phyloP scores from a whole-genome alignment of 225 moss, liverwort and hornwort species.

The Sphagnum tenellum region DNA sequence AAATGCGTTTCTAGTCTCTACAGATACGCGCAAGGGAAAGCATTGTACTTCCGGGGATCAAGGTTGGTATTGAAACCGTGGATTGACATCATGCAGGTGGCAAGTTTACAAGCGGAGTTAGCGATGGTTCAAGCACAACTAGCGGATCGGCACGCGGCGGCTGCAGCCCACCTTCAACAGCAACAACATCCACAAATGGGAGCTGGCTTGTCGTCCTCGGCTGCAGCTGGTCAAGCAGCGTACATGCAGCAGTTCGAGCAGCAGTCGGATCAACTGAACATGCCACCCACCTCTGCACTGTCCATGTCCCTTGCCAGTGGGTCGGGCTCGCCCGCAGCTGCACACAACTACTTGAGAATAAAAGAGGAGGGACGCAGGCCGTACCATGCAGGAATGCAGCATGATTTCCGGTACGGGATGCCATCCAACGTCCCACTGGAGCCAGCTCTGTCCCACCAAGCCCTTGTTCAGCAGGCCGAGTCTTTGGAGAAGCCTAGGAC shows the following conservation, averaged over 20 bases:
- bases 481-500: conserved; percentile 35
- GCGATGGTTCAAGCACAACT: conserved; percentile 60
- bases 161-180: conserved; percentile 40
- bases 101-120: conserved; percentile 49
- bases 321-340: conserved; percentile 16
- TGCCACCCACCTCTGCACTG: conserved; percentile 31
- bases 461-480: conserved; percentile 29
- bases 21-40: too few species aligned
- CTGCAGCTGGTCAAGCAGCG: conserved; percentile 34
- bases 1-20: too few species aligned
- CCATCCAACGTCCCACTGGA: conserved; percentile 31
- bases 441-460: conserved; percentile 5
- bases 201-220: conserved; percentile 16
- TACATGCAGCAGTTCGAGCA: conserved; percentile 56
- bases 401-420: conserved; percentile 33
- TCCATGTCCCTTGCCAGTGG: conserved; percentile 53
- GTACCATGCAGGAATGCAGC: conserved; percentile 23
- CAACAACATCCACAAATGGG: conserved; percentile 30
- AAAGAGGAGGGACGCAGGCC: conserved; percentile 54
- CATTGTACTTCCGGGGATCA: too few species aligned
- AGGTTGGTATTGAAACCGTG: not conserved
- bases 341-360: conserved; percentile 32
- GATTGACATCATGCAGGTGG: conserved; percentile 22
- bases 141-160: conserved; percentile 35
- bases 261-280: conserved; percentile 12